Base-by-base conservation (phyloP, 2,329 filamentous ascomycete species). In the Mariannaea elegans region DNA sequence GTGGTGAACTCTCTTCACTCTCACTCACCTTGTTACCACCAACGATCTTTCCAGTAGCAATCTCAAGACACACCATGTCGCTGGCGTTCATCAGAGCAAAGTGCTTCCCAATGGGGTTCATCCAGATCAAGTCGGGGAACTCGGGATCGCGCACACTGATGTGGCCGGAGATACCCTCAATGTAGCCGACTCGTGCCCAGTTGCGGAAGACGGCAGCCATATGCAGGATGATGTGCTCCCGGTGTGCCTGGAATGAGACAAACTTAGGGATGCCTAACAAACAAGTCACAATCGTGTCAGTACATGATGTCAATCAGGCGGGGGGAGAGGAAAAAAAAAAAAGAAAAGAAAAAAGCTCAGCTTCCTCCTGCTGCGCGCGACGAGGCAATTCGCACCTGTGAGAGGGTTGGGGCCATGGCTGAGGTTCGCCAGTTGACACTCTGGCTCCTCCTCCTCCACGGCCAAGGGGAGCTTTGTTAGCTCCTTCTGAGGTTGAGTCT, bases 1-100 rank as follows among this genome's bases (percentile, higher is more conserved):
- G n/a, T n/a, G n/a, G n/a, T n/a, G n/a, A n/a, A 31, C 31, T n/a
- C 19, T 29, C n/a, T 18, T 38, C 24, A 7, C n/a, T 46, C 21
- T n/a, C 3, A 55, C 51, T 55, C 4, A 55, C 51, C 51, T 55
- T 55, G 44, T 50, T 41, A 21, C 48, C 58, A 7, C 39, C 48
- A 16, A 61, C 59, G 9, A 58, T 57, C 14, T 19, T 32, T 19
- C 59, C 59, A 16, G 54, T 54, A 12, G 27, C 36, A 16, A 58
- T 58, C 29, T 61, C 58, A 16, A 61, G 42, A 23, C 54, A 61
- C 19, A 61, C 41, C 54, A 62, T 59, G n/a, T 59, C 55, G 18
- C 55, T 49, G 2, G 55, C 59, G 3, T 41, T 49, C 29, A 62
- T 57, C 4, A 49, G 31, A 4, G 45, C 55, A 34, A 62, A 62